Evolutionary conservation across 2,329 filamentous ascomycete genomes (phyloP).

Genomic region (Alternaria angustiovoidea): DNA sequence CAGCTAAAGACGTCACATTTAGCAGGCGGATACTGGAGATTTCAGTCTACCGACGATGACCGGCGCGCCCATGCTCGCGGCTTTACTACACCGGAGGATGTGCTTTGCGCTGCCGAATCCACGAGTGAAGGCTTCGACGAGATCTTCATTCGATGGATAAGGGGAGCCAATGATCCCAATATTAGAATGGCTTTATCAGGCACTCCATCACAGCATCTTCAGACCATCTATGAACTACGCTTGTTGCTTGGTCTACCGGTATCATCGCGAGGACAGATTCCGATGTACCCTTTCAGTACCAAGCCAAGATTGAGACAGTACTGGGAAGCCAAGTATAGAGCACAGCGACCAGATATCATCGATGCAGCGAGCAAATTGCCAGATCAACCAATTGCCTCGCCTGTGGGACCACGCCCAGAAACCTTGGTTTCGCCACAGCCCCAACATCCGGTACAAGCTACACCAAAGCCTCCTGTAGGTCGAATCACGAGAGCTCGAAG

Average conservation of each 20-base stretch:
- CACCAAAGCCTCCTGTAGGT: background rate
- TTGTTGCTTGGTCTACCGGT: constrained; percentile 17
- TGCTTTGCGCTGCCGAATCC: constrained; percentile 22
- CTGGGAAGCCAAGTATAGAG: constrained; percentile 6
- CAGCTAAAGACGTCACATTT: constrained; percentile 6
- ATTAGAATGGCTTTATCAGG: constrained; percentile 11
- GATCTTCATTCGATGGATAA: constrained; percentile 28
- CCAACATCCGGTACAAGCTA: background rate
- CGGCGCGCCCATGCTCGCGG: constrained; percentile 20
- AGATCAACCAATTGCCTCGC: background rate
- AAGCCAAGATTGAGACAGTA: constrained; percentile 11
- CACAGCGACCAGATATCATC: background rate
- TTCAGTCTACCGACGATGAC: constrained; percentile 22
- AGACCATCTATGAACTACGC: constrained; percentile 23
- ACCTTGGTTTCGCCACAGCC: background rate
- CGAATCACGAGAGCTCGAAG: background rate
- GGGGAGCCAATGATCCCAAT: constrained; percentile 14
- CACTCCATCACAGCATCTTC: constrained; percentile 18
- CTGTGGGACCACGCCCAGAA: background rate
- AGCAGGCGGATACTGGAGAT: constrained; percentile 27
- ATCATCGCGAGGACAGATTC: constrained; percentile 22
- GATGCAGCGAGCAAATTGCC: background rate
- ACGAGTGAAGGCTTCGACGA: constrained; percentile 16
- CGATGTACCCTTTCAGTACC: constrained; percentile 20
- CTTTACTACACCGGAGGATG: constrained; percentile 21